Conservation (phyloP, 768 basidiomycete genomes). For the Jaapia argillacea region DNA sequence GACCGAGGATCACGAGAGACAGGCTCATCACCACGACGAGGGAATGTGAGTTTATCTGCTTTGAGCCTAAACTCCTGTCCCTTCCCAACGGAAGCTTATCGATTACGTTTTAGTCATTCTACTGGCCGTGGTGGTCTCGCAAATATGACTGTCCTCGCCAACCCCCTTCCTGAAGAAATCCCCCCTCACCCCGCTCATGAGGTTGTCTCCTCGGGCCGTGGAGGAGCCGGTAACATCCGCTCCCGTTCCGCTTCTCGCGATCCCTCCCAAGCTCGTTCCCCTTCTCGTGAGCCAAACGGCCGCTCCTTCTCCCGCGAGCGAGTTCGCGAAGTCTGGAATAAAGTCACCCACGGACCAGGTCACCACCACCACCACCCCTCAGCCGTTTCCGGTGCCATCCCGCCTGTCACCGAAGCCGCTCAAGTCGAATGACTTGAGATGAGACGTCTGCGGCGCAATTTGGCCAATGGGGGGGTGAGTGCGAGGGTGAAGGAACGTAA, state of each 20-base stretch:
- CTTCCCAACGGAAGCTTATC: not conserved
- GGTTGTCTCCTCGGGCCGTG: slow-evolving; percentile 41
- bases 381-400: too few relatives aligned
- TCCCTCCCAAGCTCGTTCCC: slow-evolving; percentile 15
- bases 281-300: slow-evolving; percentile 19
- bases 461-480: too few relatives aligned
- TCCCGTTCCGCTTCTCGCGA: slow-evolving; percentile 25
- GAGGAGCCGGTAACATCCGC: slow-evolving; percentile 54
- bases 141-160: slow-evolving; percentile 32
- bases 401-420: too few relatives aligned
- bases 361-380: too few relatives aligned
- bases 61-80: not conserved
- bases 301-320: not conserved
- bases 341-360: slow-evolving; percentile 17
- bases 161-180: slow-evolving; percentile 13
- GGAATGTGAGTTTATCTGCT: slow-evolving; percentile 28
- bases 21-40: slow-evolving; percentile 15
- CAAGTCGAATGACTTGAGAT: too few relatives aligned
- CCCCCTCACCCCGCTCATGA: slow-evolving; percentile 10
- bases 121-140: slow-evolving; percentile 62
- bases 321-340: slow-evolving; percentile 20
- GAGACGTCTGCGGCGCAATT: too few relatives aligned
- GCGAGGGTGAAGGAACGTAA: too few relatives aligned
- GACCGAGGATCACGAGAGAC: slow-evolving; percentile 26
- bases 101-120: slow-evolving; percentile 55